Conservation (phyloP, 805 yeast genomes). For the Naumovozyma baii region DNA sequence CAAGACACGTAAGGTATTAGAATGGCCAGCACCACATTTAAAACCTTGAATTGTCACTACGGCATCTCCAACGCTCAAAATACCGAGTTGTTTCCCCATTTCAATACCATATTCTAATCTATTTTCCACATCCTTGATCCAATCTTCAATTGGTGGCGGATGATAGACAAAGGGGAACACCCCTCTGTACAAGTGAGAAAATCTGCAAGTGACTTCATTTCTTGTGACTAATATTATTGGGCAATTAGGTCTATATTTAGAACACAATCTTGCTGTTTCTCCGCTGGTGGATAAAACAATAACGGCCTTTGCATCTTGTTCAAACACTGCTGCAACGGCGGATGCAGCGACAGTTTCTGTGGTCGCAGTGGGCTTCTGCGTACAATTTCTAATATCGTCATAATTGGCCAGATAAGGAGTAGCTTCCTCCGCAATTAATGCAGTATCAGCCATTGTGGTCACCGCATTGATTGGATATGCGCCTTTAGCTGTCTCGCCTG, state of each 20-base stretch:
- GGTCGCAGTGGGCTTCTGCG: constrained; percentile 82
- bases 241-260: constrained; percentile 95
- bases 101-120: constrained; percentile 89
- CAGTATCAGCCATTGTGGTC: constrained; percentile 96
- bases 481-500: constrained; percentile 99
- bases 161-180: constrained; percentile 92
- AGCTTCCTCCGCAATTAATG: constrained; percentile 93
- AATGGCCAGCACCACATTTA: constrained; percentile 97
- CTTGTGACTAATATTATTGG: constrained; percentile 98
- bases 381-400: constrained; percentile 79
- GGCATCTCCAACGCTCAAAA: constrained; percentile 77
- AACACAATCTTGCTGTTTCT: constrained; percentile 86
- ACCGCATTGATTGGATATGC: constrained; percentile 96
- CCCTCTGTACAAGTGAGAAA: constrained; percentile 94
- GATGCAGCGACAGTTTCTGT: constrained; percentile 96
- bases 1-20: constrained; percentile 64
- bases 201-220: constrained; percentile 86
- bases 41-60: constrained; percentile 96
- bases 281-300: constrained; percentile 94
- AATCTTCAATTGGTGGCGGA: constrained; percentile 50
- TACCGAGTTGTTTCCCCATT: constrained; percentile 79
- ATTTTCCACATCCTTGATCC: constrained; percentile 94
- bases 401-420: constrained; percentile 77
- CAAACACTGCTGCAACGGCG: constrained; percentile 92
- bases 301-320: constrained; percentile 94